Base-by-base conservation (phyloP, 345 rosid species). In the Linum trigynum region DNA sequence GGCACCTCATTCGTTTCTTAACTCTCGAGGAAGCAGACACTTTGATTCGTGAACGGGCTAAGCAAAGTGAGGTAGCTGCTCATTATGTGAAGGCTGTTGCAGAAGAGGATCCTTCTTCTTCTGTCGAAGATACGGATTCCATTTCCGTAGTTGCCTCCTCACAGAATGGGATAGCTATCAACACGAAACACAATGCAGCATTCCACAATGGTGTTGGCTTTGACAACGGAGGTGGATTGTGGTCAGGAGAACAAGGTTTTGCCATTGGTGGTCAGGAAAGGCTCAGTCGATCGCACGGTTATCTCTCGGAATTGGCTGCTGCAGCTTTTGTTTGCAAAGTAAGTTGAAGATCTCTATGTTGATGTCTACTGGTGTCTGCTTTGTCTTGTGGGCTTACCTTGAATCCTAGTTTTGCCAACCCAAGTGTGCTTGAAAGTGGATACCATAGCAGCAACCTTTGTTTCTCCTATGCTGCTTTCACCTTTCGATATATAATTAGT, bases 251-350 rank as follows among this genome's bases (percentile, higher is more conserved):
- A 68, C 98, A 86, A 74, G 98, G 98, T 64, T 92, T 92, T 86
- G 97, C 98, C 41, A 84, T 92, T 62, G 98, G 98, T 60, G 98
- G 97, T 74, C 82, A 84, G 65, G 97, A 92, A 67, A 82, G 86
- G 58, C 89, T 76, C 67, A 90, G 94, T 75, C 85, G 94, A 67
- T 69, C 59, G 68, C 81, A 83, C 64, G 97, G 91, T 38, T 90
- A 88, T 68, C 88, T 90, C 67, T 84, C 97, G 57, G 98, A 92
- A 75, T 77, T 92, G 67, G 97, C 95, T 59, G 98, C 94, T 55
- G 98, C 98, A 55, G 96, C 97, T 35, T 92, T 88, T 65, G 98
- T 92, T 69, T 92, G 97, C 80, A 81, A 88, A 67, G 98, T 92
- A 73, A 63, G 72, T 70, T 66, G 4, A 38, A 14, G n/a, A 55